Evolutionary conservation across 83 land plant species (phyloP), one percentile per base, ranked within the genome.

Genomic region (Thuja plicata): DNA sequence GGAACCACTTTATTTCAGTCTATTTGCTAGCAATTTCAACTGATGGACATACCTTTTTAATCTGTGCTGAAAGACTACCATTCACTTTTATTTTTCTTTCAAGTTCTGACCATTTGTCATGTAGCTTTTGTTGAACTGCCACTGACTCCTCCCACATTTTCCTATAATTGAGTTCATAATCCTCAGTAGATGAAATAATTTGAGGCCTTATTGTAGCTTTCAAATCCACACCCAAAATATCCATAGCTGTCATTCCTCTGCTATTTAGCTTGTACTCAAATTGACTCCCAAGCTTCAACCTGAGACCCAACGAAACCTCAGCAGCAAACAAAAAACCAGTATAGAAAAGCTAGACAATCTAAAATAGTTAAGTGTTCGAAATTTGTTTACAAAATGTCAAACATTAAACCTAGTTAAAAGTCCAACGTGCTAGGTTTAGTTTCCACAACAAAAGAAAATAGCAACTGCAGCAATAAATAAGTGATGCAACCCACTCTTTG

Each of bases 281-380:
- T 48, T 71, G 89, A 88, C 12, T 88, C 30, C 90, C 92, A 87
- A 93, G 92, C 89, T 95, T 95, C 57, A 95, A 92, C 89, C 96
- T 95, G 80, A 80, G 86, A 21, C 48, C 16, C 24, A 81, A 24
- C 17, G 19, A 40, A 41, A 21, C 50, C n/a, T 81, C 48, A 81
- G 84, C n/a, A 24, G 48, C 24, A 81, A 9, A 81, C n/a, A 81
- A 81, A 81, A 38, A 32, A 70, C 1, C 48, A 41, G 46, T 40
- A 81, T 24, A 21, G 48, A 40, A 81, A 41, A 10, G 6, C 12
- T 3, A 27, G 8, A 43, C 9, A 81, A 81, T 82, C 48, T 82
- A 27, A 41, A 3, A 80, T 38, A 21, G 5, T 24, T 17, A 45
- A 41, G 24, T 57, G 35, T 7, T 78, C 19, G 2, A 79, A 6